These are phyloP conservation scores for Penicillium ucsense DNA, from an alignment of 495 filamentous ascomycete genomes.

Conservation along the genomic window DNA sequence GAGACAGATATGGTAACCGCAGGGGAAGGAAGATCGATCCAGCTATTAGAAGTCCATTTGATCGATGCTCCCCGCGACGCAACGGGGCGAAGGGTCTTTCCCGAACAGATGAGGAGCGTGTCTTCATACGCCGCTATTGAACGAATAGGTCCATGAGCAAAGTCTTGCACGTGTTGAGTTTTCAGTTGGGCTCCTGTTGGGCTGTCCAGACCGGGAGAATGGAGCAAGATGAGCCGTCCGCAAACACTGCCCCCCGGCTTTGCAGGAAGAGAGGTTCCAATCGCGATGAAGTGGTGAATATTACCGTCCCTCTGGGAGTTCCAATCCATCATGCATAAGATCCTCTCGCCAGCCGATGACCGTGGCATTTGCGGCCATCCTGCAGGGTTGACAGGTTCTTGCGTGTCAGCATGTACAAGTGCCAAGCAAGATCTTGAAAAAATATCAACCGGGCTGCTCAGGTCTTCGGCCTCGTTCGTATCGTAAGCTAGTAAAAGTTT, in stretches of 20 bases:
- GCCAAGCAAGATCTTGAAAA: constrained; percentile 27
- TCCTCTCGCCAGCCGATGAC: constrained; percentile 33
- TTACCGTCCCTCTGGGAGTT: constrained; percentile 28
- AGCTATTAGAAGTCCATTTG: constrained; percentile 23
- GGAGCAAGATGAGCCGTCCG: constrained; percentile 24
- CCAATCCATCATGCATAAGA: constrained; percentile 44
- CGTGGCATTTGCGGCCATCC: not conserved
- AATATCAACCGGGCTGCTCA: constrained; percentile 15
- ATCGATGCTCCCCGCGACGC: constrained; percentile 21
- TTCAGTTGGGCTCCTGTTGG: constrained; percentile 16
- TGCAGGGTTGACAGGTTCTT: constrained; percentile 12
- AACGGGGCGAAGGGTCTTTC: constrained; percentile 27
- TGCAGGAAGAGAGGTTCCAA: constrained; percentile 29
- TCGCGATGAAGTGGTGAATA: constrained; percentile 38
- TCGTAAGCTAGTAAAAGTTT: constrained; percentile 35
- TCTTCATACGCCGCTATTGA: constrained; percentile 33
- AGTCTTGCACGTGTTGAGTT: constrained; percentile 28
- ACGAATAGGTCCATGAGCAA: constrained; percentile 27
- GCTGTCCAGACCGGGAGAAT: constrained; percentile 21
- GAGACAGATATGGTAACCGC: constrained; percentile 33
- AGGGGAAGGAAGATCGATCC: constrained; percentile 27
- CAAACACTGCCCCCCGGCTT: not conserved
- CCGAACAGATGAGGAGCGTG: constrained; percentile 31
- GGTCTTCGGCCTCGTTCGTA: constrained; percentile 12
- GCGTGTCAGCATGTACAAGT: constrained; percentile 33